A percentile compares a stretch with the other conserved stretches of the same genome.
Evolutionary conservation across 345 rosid genomes (phyloP).

Genomic region (Gossypium bickii): DNA sequence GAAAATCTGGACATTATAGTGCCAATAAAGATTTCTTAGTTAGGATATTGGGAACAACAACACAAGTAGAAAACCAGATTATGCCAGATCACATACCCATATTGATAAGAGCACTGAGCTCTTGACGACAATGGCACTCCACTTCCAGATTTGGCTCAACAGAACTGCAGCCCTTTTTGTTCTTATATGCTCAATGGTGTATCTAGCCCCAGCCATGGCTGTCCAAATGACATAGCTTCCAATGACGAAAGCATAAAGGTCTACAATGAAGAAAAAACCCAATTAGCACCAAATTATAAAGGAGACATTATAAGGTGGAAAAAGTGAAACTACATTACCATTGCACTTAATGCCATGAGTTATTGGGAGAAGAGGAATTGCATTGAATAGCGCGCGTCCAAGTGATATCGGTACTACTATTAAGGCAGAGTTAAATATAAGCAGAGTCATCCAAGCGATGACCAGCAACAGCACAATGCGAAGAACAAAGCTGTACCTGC

Average conservation of each 20-base stretch:
- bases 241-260: constrained; percentile 86
- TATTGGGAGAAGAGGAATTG: constrained; percentile 89
- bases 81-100: constrained; percentile 59
- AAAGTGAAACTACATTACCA: constrained; percentile 45
- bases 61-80: background rate
- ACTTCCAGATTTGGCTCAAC: constrained; percentile 71
- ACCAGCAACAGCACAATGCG: constrained; percentile 78
- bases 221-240: constrained; percentile 98
- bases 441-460: constrained; percentile 95
- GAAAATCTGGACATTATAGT: constrained; percentile 51
- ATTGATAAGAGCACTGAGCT: constrained; percentile 76
- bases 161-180: constrained; percentile 68
- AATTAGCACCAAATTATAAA: constrained; percentile 20
- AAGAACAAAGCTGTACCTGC: constrained; percentile 84
- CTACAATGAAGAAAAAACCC: constrained; percentile 30
- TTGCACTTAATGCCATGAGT: constrained; percentile 99
- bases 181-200: constrained; percentile 69
- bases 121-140: constrained; percentile 84
- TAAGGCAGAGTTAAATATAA: constrained; percentile 84
- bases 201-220: constrained; percentile 80
- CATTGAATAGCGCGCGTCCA: constrained; percentile 88
- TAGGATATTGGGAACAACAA: background rate
- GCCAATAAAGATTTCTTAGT: background rate
- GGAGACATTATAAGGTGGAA: background rate
- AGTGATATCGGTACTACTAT: constrained; percentile 89